These are phyloP conservation scores for Aureobasidium melanogenum DNA, from an alignment of 2,329 filamentous ascomycete genomes.

Conservation along the genomic window DNA sequence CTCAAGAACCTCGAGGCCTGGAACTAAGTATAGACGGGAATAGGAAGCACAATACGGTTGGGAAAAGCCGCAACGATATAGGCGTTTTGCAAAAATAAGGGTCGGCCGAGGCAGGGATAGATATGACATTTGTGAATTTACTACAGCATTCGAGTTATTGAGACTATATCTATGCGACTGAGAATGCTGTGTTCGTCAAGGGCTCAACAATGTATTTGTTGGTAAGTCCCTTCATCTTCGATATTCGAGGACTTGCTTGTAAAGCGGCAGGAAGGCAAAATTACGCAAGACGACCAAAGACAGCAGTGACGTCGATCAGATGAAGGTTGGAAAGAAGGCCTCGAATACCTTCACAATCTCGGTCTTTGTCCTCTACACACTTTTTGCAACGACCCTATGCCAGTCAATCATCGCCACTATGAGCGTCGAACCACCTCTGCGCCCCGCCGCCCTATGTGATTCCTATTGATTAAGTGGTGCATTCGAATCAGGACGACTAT, in stretches of 20 bases:
- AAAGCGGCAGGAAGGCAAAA: neutral
- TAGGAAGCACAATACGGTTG: neutral
- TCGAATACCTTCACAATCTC: neutral
- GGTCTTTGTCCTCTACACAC: neutral
- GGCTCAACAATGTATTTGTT: neutral
- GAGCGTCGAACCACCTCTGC: neutral
- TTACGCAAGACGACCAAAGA: neutral
- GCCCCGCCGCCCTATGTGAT: neutral
- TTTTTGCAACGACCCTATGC: neutral
- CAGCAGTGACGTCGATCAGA: neutral
- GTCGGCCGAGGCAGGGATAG: neutral
- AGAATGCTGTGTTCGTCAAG: neutral
- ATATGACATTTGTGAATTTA: constrained; percentile 3
- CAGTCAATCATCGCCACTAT: neutral
- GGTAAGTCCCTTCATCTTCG: neutral
- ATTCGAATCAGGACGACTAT: neutral
- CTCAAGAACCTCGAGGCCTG: constrained; percentile 11
- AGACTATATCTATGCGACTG: neutral
- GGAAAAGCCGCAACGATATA: neutral
- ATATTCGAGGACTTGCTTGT: neutral
- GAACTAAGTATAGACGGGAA: neutral
- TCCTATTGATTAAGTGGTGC: neutral
- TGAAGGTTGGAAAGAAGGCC: neutral
- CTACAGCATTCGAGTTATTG: neutral
- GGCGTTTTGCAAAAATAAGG: constrained; percentile 6